Percentiles rank a stretch among this genome's conserved stretches.
phyloP scores from a whole-genome alignment of 2,329 filamentous ascomycete genomes.

The Tetracladium maxilliforme region DNA sequence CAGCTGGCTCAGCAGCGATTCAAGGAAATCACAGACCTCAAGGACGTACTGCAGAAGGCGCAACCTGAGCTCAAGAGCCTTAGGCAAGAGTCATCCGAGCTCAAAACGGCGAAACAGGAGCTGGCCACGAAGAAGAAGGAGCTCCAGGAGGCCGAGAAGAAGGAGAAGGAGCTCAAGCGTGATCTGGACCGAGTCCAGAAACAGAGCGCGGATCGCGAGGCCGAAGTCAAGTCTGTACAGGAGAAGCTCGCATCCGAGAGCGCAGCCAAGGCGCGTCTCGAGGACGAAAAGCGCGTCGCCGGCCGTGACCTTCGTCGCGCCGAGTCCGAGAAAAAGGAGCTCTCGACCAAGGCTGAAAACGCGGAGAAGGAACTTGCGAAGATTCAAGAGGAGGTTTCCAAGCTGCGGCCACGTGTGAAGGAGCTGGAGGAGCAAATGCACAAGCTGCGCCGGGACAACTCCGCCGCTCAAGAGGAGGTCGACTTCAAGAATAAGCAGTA shows the following conservation, averaged over 20 bases:
- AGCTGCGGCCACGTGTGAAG: slow-evolving; percentile 42
- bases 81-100: slow-evolving; percentile 58
- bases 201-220: slow-evolving; percentile 57
- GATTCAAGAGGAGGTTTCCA: slow-evolving; percentile 58
- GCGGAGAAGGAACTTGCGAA: slow-evolving; percentile 53
- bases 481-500: slow-evolving; percentile 79
- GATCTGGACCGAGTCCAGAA: slow-evolving; percentile 60
- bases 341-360: slow-evolving; percentile 60
- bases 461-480: slow-evolving; percentile 59
- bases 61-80: slow-evolving; percentile 75
- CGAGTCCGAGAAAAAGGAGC: slow-evolving; percentile 67
- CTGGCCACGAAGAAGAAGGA: slow-evolving; percentile 45
- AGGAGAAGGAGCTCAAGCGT: slow-evolving; percentile 65
- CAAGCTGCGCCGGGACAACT: slow-evolving; percentile 53
- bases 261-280: slow-evolving; percentile 53
- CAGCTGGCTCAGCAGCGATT: slow-evolving; percentile 77
- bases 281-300: slow-evolving; percentile 62
- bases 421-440: slow-evolving; percentile 62
- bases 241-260: slow-evolving; percentile 68
- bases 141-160: slow-evolving; percentile 62
- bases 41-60: slow-evolving; percentile 66
- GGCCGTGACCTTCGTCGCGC: slow-evolving; percentile 65
- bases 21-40: slow-evolving; percentile 72
- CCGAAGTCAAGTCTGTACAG: slow-evolving; percentile 62
- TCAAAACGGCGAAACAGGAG: slow-evolving; percentile 66